Evolutionary conservation across 2,329 filamentous ascomycete genomes (phyloP).

Genomic region (Huntiella moniliformis): DNA sequence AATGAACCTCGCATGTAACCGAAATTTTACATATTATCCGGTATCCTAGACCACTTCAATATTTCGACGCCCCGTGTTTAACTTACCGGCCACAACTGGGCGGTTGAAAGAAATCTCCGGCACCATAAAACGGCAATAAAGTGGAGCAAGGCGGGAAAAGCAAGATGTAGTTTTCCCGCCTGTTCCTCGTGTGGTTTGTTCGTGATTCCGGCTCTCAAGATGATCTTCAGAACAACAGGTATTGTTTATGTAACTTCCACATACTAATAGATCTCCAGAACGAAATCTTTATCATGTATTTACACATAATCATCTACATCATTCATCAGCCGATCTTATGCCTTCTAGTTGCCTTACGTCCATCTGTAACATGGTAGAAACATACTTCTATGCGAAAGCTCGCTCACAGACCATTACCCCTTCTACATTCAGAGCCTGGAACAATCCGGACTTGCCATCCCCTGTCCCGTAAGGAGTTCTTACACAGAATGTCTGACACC

Average conservation of each 20-base stretch:
- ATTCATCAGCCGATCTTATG: neutral
- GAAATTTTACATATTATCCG: too few species aligned
- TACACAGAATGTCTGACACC: neutral
- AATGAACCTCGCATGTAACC: too few species aligned
- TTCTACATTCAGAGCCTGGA: neutral
- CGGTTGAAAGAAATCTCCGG: too few species aligned
- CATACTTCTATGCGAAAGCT: neutral
- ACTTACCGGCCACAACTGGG: too few species aligned
- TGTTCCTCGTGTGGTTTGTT: too few species aligned
- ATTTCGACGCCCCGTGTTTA: too few species aligned
- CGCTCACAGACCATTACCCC: neutral
- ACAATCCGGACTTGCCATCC: neutral
- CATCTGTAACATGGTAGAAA: neutral
- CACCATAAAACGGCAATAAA: too few species aligned
- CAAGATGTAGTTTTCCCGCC: too few species aligned
- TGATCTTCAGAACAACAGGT: too few species aligned
- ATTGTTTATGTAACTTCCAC: neutral
- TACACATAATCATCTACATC: neutral
- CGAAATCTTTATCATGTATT: neutral
- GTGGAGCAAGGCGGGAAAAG: too few species aligned
- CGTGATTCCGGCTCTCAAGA: too few species aligned
- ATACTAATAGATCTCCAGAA: neutral
- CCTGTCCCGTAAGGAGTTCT: neutral
- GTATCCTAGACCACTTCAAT: too few species aligned
- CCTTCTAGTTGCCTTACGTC: neutral